Base-by-base conservation (phyloP, 1,139 yeast species). In the Blastobotrys persicus region DNA sequence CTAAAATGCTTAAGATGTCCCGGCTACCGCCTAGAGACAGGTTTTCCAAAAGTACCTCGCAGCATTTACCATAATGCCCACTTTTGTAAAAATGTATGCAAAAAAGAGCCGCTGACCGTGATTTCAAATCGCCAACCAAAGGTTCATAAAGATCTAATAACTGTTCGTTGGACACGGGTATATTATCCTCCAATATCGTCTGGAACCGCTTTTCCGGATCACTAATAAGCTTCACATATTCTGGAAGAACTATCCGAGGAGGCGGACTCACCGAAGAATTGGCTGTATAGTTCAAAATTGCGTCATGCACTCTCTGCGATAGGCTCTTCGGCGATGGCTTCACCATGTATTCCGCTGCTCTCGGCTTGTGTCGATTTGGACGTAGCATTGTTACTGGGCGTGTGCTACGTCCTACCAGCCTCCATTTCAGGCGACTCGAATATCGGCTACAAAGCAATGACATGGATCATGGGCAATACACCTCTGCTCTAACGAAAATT, bases 21-120 rank as follows among this genome's bases (percentile, higher is more conserved):
- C 31, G 31, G 16, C 43, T 44, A 4, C 48, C 46, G 16, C 52
- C 54, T 6, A 55, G 42, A 9, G 55, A 41, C 19, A 51, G 20
- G 34, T 51, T 53, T 14, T 52, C 52, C 11, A 55, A 35, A 32
- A 55, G 18, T 7, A 53, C 48, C 19, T 42, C 37, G 13, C 46
- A 45, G 4, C 50, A 46, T 26, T 32, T 33, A 7, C 32, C 41
- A 33, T 47, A 46, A 9, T 39, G 45, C 12, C 52, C 52, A 14
- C 40, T 35, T 42, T 45, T 45, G 40, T 55, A 55, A 32, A 52
- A 40, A 9, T 43, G 39, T 9, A 51, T 39, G 35, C 52, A 37
- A 17, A 55, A 45, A 34, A 40, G 20, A 1, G 49, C 47, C 34
- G 47, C 49, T 2, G 50, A 18, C 19, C 50, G 46, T 20, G 44